Conservation (phyloP, 441 rosid species). For the Jatropha podagrica region DNA sequence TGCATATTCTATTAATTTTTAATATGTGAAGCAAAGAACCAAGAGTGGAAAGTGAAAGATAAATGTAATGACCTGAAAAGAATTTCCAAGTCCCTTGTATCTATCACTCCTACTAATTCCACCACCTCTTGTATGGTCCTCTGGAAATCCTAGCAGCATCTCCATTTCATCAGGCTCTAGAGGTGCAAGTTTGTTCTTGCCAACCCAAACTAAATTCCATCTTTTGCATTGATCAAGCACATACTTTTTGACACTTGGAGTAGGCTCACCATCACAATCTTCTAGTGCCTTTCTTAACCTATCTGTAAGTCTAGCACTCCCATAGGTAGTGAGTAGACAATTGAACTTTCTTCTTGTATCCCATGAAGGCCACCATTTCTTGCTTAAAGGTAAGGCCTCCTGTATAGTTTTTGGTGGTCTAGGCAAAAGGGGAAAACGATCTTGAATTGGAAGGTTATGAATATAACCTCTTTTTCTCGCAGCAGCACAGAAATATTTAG, state of each 20-base stretch:
- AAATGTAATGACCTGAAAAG: conserved; percentile 33
- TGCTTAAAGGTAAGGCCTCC: conserved; percentile 52
- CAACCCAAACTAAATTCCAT: conserved; percentile 72
- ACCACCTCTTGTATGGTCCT: conserved; percentile 46
- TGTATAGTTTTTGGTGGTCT: conserved; percentile 48
- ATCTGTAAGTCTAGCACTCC: conserved; percentile 45
- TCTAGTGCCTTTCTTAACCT: conserved; percentile 43
- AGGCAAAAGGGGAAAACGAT: conserved; percentile 50
- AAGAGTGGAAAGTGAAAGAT: neutral
- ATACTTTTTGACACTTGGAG: conserved; percentile 43
- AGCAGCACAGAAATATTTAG: conserved; percentile 52
- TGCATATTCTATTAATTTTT: neutral
- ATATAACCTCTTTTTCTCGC: conserved; percentile 64
- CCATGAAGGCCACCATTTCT: conserved; percentile 84
- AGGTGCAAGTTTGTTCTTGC: conserved; percentile 46
- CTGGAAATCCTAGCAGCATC: conserved; percentile 63
- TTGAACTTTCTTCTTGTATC: conserved; percentile 68
- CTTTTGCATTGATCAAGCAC: conserved; percentile 52
- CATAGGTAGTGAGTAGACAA: conserved; percentile 32
- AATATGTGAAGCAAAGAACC: neutral
- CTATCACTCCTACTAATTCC: conserved; percentile 41
- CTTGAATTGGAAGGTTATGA: conserved; percentile 62
- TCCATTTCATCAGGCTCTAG: conserved; percentile 60
- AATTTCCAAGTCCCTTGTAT: conserved; percentile 43
- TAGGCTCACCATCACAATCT: conserved; percentile 45